Conservation (phyloP, 140 eudicot species). For the Cichorium intybus region DNA sequence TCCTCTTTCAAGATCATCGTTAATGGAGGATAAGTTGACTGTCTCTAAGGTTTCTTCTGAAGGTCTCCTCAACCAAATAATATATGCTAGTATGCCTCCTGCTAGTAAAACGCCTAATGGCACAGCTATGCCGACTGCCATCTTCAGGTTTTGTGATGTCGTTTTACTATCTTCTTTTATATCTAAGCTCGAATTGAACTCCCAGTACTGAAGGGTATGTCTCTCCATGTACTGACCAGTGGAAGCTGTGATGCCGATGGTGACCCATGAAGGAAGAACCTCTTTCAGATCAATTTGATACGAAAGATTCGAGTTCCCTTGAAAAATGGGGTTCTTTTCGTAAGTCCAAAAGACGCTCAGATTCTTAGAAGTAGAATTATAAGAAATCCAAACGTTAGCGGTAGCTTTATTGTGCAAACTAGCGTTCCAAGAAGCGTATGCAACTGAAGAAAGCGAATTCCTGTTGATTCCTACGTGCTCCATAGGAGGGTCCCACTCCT, state of each 20-base stretch:
- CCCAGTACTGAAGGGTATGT: constrained; percentile 40
- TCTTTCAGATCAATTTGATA: constrained; percentile 37
- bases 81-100: constrained; percentile 2
- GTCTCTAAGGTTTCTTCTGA: constrained; percentile 9
- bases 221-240: constrained; percentile 38
- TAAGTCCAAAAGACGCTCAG: constrained; percentile 48
- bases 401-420: constrained; percentile 33
- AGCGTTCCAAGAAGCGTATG: constrained; percentile 36
- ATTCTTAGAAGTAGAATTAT: constrained; percentile 43
- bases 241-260: constrained; percentile 52
- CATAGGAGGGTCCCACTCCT: constrained; percentile 46
- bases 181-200: constrained; percentile 42
- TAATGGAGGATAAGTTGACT: constrained; percentile 17
- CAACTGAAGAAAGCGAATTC: constrained; percentile 38
- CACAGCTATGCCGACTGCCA: constrained; percentile 26
- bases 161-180: background rate
- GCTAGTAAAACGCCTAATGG: constrained; percentile 14
- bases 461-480: constrained; percentile 51
- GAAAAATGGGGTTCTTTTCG: constrained; percentile 18
- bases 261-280: constrained; percentile 42
- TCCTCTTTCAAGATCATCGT: constrained; percentile 48
- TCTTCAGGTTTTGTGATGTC: background rate
- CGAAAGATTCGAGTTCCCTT: constrained; percentile 31
- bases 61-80: constrained; percentile 7
- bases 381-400: constrained; percentile 41